Evolutionary conservation across 345 rosid genomes (phyloP).

Genomic region (Angophora floribunda): DNA sequence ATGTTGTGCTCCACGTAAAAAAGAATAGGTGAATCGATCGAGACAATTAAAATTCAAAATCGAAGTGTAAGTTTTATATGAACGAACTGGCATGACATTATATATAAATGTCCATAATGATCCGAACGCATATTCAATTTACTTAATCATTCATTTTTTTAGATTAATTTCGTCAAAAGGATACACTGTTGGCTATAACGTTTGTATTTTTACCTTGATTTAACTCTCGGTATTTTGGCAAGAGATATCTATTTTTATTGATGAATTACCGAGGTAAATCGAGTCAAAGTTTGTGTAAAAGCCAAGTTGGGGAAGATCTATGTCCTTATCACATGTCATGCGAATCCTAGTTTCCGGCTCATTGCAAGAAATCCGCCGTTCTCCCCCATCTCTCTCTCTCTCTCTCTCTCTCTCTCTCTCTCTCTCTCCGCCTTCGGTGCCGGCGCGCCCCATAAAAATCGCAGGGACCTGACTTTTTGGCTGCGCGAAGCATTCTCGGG

Average conservation of each 20-base stretch:
- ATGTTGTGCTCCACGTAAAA: not conserved
- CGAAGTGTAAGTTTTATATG: accelerated
- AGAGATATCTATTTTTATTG: not conserved
- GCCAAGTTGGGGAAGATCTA: not conserved
- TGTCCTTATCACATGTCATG: not conserved
- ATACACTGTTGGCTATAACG: not conserved
- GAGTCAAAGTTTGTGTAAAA: not conserved
- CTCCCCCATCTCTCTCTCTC: not conserved
- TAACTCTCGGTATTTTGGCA: not conserved
- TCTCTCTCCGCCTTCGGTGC: not conserved
- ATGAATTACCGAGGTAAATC: not conserved
- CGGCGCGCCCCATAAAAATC: not conserved
- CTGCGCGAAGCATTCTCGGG: not conserved
- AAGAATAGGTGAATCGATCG: not conserved
- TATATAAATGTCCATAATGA: not conserved
- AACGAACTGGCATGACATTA: not conserved
- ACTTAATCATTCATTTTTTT: not conserved
- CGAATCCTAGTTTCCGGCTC: not conserved
- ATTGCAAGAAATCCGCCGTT: not conserved
- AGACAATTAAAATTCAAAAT: not conserved
- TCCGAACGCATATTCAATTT: not conserved
- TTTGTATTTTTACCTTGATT: not conserved
- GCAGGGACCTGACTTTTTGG: not conserved
- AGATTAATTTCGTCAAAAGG: too few relatives aligned
- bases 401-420: not conserved